phyloP scores from a whole-genome alignment of 306 rosid species.

The Prunus mongolica region DNA sequence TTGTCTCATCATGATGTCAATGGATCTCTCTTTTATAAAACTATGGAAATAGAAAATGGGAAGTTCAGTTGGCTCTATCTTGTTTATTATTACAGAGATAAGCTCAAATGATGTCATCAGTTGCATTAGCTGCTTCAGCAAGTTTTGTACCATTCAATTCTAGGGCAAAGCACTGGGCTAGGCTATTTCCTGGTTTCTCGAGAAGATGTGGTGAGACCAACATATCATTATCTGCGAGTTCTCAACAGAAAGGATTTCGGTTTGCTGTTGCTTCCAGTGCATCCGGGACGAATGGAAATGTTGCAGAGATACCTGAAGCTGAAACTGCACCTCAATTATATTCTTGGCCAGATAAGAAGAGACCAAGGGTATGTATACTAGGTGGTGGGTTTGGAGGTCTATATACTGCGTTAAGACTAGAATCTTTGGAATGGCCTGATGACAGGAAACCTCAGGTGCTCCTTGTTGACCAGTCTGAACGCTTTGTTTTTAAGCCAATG shows the following conservation, averaged over 20 bases:
- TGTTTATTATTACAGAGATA: not conserved
- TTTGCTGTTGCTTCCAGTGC: slow-evolving; percentile 37
- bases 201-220: slow-evolving; percentile 27
- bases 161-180: slow-evolving; percentile 37
- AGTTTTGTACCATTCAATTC: slow-evolving; percentile 35
- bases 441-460: slow-evolving; percentile 77
- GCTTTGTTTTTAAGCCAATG: slow-evolving; percentile 77
- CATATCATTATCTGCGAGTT: slow-evolving; percentile 29
- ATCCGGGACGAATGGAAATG: slow-evolving; percentile 32
- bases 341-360: slow-evolving; percentile 71
- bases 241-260: slow-evolving; percentile 30
- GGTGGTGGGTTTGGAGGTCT: slow-evolving; percentile 99
- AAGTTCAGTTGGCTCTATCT: not conserved
- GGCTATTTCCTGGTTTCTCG: slow-evolving; percentile 30
- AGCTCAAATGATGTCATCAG: slow-evolving; percentile 4
- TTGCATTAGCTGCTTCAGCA: slow-evolving; percentile 36
- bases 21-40: not conserved
- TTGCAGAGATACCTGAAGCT: slow-evolving; percentile 43
- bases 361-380: slow-evolving; percentile 79
- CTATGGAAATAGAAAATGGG: not conserved
- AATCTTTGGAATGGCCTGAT: slow-evolving; percentile 82
- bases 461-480: slow-evolving; percentile 58
- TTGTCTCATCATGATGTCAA: not conserved
- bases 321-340: slow-evolving; percentile 40
- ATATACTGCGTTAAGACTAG: slow-evolving; percentile 89